These are phyloP conservation scores for Hymenoscyphus fraxineus DNA, from an alignment of 2,329 filamentous ascomycete species.

Conservation along the genomic window DNA sequence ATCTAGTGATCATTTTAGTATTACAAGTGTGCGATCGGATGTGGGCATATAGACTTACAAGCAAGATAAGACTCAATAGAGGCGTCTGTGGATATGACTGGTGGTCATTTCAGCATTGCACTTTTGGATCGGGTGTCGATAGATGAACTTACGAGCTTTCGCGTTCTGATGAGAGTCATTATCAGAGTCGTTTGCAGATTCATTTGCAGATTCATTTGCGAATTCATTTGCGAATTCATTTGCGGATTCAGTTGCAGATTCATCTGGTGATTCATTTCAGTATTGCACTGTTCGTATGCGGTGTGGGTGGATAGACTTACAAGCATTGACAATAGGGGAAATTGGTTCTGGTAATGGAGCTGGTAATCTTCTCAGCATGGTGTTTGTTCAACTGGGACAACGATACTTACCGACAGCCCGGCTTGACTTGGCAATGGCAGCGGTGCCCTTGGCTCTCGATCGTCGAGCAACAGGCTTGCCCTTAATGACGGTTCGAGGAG, in stretches of 20 bases:
- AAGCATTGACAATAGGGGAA: too few relatives aligned
- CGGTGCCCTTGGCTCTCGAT: not conserved
- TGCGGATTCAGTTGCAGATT: not conserved
- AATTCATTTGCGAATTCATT: too few relatives aligned
- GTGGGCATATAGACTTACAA: not conserved
- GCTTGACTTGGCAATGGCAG: not conserved
- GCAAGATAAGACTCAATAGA: not conserved
- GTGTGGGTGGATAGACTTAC: too few relatives aligned
- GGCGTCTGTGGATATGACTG: not conserved
- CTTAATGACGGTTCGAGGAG: not conserved
- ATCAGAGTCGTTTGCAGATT: too few relatives aligned
- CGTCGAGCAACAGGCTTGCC: too few relatives aligned
- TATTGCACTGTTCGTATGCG: not conserved
- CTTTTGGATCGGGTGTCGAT: not conserved
- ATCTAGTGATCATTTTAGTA: too few relatives aligned
- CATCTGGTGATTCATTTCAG: not conserved
- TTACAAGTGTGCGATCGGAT: too few relatives aligned
- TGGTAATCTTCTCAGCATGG: not conserved
- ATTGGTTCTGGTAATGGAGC: not conserved
- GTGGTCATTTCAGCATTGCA: not conserved
- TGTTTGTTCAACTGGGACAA: not conserved
- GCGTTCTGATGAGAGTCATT: too few relatives aligned
- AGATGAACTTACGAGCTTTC: not conserved
- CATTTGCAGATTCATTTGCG: too few relatives aligned
- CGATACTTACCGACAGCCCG: not conserved